Base-by-base conservation (phyloP, 2,329 filamentous ascomycete species). In the Chaetomium globosum region DNA sequence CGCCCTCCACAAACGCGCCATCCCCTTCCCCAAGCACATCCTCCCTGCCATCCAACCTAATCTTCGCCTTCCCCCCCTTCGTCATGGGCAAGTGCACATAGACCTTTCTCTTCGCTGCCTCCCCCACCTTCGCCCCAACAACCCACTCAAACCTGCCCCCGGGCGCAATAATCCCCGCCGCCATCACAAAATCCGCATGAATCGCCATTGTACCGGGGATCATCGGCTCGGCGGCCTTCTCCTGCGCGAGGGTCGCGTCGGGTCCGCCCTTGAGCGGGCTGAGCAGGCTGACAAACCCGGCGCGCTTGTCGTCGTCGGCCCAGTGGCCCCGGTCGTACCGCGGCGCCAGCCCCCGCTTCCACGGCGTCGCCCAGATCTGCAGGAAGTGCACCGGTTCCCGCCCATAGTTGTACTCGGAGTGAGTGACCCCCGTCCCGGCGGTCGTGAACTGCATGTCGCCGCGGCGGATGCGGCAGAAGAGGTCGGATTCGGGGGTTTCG, bases 361-460 rank as follows among this genome's bases (percentile, higher is more conserved):
- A 93, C 0, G 92, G 92, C 58, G 91, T 80, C 1, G 89, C 91
- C 92, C 92, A 96, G 72, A 96, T 96, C 77, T 96, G 92, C 39
- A 96, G 79, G 74, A 96, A 96, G 75, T 96, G 92, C 13, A 92
- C 89, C 28, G 89, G 86, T 53, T 91, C 85, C 16, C 83, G 78
- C 61, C 80, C 75, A 75, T 92, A 87, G 77, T 94, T 95, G 78
- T 89, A 87, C 78, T 96, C 92, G 8, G 87, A 90, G 77, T 96
- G 92, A 1, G 91, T 86, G 72, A 96, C 86, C 72, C 87, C 87
- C 5, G 87, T 92, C 62, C 92, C 92, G n/a, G 91, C 92, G 16
- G 89, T 93, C 10, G 92, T 96, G 77, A 96, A 96, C 74, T 96
- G 92, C 53, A 96, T 90, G 75, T 96, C 92, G 13, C 92, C 91